phyloP scores from a whole-genome alignment of 2,329 filamentous ascomycete genomes.

The Parastagonospora avenae region DNA sequence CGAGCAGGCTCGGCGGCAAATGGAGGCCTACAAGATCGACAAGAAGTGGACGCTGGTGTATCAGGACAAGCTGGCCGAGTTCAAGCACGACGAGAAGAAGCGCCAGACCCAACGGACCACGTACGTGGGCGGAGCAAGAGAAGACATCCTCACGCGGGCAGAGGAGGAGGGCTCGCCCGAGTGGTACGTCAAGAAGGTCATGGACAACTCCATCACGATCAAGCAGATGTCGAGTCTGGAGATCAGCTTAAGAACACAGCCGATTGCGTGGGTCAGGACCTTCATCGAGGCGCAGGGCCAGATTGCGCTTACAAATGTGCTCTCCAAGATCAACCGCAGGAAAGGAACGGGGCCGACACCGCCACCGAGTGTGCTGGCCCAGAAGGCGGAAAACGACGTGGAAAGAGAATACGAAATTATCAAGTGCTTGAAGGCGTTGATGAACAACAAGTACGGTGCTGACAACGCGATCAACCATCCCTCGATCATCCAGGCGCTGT shows the following conservation, averaged over 20 bases:
- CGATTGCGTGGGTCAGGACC: conserved; percentile 93
- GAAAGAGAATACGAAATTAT: conserved; percentile 96
- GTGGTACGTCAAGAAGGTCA: conserved; percentile 96
- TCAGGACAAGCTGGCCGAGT: conserved; percentile 91
- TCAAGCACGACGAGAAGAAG: conserved; percentile 92
- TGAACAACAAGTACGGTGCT: conserved; percentile 99
- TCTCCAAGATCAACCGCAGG: conserved; percentile 91
- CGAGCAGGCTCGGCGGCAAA: conserved; percentile 91
- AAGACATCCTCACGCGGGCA: conserved; percentile 72
- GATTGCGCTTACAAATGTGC: conserved; percentile 90
- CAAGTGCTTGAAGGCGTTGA: conserved; percentile 94
- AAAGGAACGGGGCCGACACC: conserved; percentile 74
- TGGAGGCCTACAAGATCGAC: conserved; percentile 89
- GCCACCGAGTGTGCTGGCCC: conserved; percentile 57
- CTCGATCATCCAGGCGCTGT: conserved; percentile 86
- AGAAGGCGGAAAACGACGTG: conserved; percentile 73
- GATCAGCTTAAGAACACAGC: conserved; percentile 93
- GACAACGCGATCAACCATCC: conserved; percentile 92
- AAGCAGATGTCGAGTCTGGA: conserved; percentile 93
- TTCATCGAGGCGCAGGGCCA: conserved; percentile 98
- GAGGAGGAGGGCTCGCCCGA: conserved; percentile 96
- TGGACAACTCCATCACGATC: conserved; percentile 91
- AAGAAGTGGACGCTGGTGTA: conserved; percentile 99
- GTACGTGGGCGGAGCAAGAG: conserved; percentile 59
- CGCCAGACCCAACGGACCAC: conserved; percentile 73